A percentile compares a stretch with the other conserved stretches of the same genome.
phyloP scores from a whole-genome alignment of 805 yeast species.

The Ogataea methylovora region DNA sequence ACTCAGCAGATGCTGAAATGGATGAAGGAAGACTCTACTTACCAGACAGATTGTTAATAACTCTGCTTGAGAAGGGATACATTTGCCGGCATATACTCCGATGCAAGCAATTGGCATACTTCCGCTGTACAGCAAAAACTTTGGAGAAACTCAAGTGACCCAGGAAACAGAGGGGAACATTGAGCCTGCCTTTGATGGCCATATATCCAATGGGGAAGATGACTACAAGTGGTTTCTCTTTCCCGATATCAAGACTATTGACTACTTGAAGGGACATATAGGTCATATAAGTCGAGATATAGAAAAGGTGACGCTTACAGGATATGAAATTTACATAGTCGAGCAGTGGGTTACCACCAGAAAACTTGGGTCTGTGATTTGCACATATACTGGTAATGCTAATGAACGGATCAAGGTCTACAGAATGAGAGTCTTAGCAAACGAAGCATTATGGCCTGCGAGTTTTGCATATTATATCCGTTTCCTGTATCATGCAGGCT shows the following conservation, averaged over 20 bases:
- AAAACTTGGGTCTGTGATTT: constrained; percentile 55
- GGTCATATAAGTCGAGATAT: constrained; percentile 25
- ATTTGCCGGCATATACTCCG: no score
- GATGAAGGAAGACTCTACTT: no score
- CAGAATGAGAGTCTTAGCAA: constrained; percentile 47
- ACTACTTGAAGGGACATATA: constrained; percentile 31
- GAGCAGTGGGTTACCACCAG: constrained; percentile 92
- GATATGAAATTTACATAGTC: constrained; percentile 85
- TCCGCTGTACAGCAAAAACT: no score
- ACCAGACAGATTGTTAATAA: no score
- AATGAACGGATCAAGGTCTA: constrained; percentile 53
- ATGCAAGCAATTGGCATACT: no score
- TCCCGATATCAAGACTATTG: constrained; percentile 53
- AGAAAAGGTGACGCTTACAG: constrained; percentile 45
- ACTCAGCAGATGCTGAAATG: no score
- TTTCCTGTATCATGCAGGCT: constrained; percentile 51
- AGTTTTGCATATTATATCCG: constrained; percentile 53
- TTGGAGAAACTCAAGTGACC: no score
- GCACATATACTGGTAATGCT: constrained; percentile 80
- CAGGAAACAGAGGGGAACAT: no score
- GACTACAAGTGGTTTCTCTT: constrained; percentile 23
- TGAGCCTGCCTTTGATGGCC: no score
- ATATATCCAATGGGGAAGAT: no score
- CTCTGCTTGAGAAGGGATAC: no score
- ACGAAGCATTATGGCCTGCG: constrained; percentile 39